phyloP scores from a whole-genome alignment of 1,284 basidiomycete species.

The Melampsora larici-populina region DNA sequence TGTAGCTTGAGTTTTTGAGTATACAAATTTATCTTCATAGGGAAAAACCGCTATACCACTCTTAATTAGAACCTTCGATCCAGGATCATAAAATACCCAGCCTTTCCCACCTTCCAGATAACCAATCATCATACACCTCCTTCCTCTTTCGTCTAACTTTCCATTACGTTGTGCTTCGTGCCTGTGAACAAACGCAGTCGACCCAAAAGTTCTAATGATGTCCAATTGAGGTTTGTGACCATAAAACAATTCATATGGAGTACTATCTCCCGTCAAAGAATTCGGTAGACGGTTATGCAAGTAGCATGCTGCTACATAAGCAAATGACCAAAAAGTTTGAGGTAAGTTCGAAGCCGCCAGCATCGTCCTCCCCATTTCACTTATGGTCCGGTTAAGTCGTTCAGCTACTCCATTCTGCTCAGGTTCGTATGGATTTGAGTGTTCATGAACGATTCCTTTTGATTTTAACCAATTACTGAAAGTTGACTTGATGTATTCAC shows the following conservation, averaged over 20 bases:
- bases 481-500: no score
- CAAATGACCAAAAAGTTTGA: neutral
- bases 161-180: no score
- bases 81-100: no score
- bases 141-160: no score
- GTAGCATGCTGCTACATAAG: no score
- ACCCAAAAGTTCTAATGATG: neutral
- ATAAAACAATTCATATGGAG: neutral
- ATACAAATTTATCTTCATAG: no score
- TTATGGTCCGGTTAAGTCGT: neutral
- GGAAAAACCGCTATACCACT: no score
- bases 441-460: neutral
- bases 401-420: neutral
- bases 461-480: neutral
- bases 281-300: neutral
- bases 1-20: no score
- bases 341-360: neutral
- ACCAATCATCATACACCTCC: no score
- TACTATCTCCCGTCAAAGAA: neutral
- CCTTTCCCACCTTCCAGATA: no score
- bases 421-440: neutral
- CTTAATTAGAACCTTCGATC: no score
- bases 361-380: neutral
- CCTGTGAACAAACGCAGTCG: neutral
- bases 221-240: neutral